phyloP scores from a whole-genome alignment of 495 filamentous ascomycete species.

The Eremomyces bilateralis region DNA sequence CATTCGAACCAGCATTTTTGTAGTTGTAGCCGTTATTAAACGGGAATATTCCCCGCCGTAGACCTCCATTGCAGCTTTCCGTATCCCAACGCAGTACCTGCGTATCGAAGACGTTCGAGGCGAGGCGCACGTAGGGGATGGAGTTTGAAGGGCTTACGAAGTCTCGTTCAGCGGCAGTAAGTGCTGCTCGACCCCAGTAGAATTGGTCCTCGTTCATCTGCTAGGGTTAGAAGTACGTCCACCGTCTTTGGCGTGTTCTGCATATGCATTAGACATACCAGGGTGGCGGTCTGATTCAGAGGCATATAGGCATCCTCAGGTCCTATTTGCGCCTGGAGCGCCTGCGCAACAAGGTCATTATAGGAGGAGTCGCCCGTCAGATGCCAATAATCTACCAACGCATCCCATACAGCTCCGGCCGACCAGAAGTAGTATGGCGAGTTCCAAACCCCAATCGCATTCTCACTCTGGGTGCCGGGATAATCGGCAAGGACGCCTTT shows the following conservation, averaged over 20 bases:
- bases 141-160: background rate
- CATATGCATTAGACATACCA: background rate
- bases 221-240: constrained; percentile 15
- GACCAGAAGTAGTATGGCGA: constrained; percentile 49
- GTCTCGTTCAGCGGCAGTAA: constrained; percentile 6
- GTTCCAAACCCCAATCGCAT: background rate
- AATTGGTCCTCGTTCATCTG: constrained; percentile 17
- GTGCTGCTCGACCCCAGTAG: constrained; percentile 15
- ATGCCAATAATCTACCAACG: constrained; percentile 65
- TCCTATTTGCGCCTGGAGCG: constrained; percentile 47
- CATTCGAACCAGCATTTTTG: constrained; percentile 65
- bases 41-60: constrained; percentile 71
- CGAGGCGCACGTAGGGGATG: constrained; percentile 7
- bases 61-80: constrained; percentile 41
- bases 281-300: constrained; percentile 40
- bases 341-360: constrained; percentile 45
- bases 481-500: background rate
- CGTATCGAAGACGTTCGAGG: constrained; percentile 12
- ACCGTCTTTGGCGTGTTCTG: background rate
- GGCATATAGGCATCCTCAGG: constrained; percentile 55
- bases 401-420: constrained; percentile 52
- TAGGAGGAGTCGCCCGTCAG: constrained; percentile 57
- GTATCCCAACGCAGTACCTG: constrained; percentile 41
- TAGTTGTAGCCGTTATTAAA: constrained; percentile 63
- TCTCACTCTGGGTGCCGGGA: background rate